A percentile compares a stretch with the other conserved stretches of the same genome.
Conservation (phyloP, 768 basidiomycete genomes). For the Ramaria sp. region DNA sequence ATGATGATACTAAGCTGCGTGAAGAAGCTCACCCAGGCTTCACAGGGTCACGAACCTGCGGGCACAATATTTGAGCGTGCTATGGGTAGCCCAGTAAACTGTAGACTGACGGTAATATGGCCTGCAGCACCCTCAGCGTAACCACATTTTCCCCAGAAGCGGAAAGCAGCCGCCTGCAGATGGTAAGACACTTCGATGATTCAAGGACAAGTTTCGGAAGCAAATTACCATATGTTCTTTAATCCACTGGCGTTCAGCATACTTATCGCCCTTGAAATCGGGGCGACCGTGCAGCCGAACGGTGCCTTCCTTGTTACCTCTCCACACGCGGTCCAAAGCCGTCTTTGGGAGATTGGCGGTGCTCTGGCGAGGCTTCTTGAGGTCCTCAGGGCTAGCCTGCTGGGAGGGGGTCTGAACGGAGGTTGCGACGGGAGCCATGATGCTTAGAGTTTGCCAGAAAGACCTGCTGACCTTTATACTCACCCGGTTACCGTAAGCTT, state of each 20-base stretch:
- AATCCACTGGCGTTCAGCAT: slow-evolving; percentile 5
- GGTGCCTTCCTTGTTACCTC: neutral
- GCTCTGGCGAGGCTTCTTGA: neutral
- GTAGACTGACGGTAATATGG: neutral
- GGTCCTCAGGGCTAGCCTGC: neutral
- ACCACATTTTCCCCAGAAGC: slow-evolving; percentile 1
- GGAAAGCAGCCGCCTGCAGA: neutral
- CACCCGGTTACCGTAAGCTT: too few species aligned
- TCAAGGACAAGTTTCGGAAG: neutral
- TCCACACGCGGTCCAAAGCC: neutral
- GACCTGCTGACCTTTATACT: neutral
- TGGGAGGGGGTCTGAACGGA: neutral
- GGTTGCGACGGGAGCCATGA: neutral
- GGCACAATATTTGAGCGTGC: neutral
- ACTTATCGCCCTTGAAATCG: slow-evolving; percentile 6
- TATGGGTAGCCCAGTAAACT: neutral
- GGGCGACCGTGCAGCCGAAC: neutral
- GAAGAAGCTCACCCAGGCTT: neutral
- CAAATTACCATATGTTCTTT: slow-evolving; percentile 1
- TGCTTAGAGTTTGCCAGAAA: neutral
- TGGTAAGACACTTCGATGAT: neutral
- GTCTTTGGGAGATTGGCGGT: neutral
- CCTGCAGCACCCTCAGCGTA: slow-evolving; percentile 1
- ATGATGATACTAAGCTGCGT: neutral
- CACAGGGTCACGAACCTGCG: slow-evolving; percentile 1